A percentile compares a stretch with the other conserved stretches of the same genome.
Evolutionary conservation across 2,329 filamentous ascomycete species (phyloP).

Genomic region (Venturia nashicola): DNA sequence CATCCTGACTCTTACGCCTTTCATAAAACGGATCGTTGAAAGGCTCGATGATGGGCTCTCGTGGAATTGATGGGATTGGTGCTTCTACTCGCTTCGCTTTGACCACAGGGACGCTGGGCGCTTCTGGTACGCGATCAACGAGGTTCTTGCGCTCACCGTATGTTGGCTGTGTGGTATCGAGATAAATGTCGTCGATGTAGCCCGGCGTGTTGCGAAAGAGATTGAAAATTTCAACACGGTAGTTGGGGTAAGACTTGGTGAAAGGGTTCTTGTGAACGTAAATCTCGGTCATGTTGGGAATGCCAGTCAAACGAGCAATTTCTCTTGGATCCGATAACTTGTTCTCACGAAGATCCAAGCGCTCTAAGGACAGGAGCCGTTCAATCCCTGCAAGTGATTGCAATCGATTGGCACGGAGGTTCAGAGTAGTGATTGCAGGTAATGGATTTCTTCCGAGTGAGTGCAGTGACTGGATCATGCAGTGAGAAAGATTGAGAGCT

Average conservation of each 20-base stretch:
- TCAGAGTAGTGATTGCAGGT: slow-evolving; percentile 85
- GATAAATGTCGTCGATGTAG: slow-evolving; percentile 78
- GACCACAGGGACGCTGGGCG: slow-evolving; percentile 64
- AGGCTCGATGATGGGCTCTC: slow-evolving; percentile 3
- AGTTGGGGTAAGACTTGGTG: slow-evolving; percentile 71
- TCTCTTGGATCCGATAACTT: slow-evolving; percentile 82
- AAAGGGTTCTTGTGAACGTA: slow-evolving; percentile 92
- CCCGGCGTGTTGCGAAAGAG: slow-evolving; percentile 83
- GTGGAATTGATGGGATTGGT: slow-evolving; percentile 44
- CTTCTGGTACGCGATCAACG: slow-evolving; percentile 67
- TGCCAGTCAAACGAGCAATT: slow-evolving; percentile 74
- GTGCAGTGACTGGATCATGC: slow-evolving; percentile 92
- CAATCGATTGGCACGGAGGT: slow-evolving; percentile 79
- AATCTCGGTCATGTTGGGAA: slow-evolving; percentile 83
- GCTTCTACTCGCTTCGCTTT: slow-evolving; percentile 52
- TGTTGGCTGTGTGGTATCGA: slow-evolving; percentile 73
- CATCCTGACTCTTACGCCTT: slow-evolving; percentile 6
- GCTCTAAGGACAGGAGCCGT: slow-evolving; percentile 74
- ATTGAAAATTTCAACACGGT: slow-evolving; percentile 88
- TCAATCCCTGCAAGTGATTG: slow-evolving; percentile 82
- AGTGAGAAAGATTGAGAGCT: slow-evolving; percentile 86
- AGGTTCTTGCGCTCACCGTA: slow-evolving; percentile 77
- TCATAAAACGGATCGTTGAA: slow-evolving; percentile 8
- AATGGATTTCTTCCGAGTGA: slow-evolving; percentile 76
- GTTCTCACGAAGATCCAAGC: slow-evolving; percentile 86